Evolutionary conservation across 2,329 filamentous ascomycete species (phyloP), one percentile per base, ranked within the genome.

Genomic region (Nemania sp.): DNA sequence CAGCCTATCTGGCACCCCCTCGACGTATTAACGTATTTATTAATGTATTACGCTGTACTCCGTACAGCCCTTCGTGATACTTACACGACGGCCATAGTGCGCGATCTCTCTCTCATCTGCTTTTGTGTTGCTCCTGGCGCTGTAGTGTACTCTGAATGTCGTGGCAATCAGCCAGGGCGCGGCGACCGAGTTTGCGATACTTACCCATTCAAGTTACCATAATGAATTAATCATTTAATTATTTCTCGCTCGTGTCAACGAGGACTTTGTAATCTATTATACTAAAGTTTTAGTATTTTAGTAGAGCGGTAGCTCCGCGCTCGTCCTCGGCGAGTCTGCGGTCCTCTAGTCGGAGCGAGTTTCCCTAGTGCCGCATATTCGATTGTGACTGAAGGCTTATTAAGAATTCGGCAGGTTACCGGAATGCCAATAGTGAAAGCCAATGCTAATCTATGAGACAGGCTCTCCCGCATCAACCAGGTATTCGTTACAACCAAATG

Each of bases 11-110:
- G 50, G 46, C 49, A 50, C 49, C 52, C 52, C 50, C 46, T 50
- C 54, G 57, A 60, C n/a, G 5, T 4, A 31, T 31, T 9, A 14
- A 31, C 11, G 5, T 31, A 31, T 14, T 5, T n/a, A n/a, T n/a
- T n/a, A n/a, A n/a, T n/a, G n/a, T n/a, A n/a, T n/a, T n/a, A n/a
- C n/a, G n/a, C n/a, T 54, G 47, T 54, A 52, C 39, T 49, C 36
- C 17, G 40, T 47, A 43, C 24, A 24, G 23, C 39, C 4, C 33
- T 12, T 9, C 30, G 33, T 44, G 49, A 34, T 51, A 49, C 49
- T 56, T 52, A 44, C 56, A 57, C 50, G 40, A 52, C 47, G n/a
- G 46, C 50, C 50, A 49, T 28, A 46, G 56, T 59, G 53, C 56
- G 44, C 47, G 48, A 59, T 61, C 59, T 57, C 36, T 39, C n/a